A percentile compares a stretch with the other conserved stretches of the same genome.
phyloP scores from a whole-genome alignment of 192 early-diverging fungal species.

The Coemansia asiatica region DNA sequence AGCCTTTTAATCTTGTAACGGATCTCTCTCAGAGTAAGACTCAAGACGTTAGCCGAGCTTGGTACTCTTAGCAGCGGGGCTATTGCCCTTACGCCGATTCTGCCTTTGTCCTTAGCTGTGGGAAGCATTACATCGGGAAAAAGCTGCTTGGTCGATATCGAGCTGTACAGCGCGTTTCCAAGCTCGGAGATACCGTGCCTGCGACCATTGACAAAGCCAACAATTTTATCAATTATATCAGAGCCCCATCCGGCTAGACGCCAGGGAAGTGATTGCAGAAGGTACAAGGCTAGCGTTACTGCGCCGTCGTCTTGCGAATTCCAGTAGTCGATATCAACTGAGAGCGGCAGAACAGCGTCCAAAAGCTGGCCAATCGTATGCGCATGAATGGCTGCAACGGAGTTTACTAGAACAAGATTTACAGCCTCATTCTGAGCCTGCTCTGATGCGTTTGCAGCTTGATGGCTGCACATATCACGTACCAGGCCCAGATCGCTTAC shows the following conservation, averaged over 20 bases:
- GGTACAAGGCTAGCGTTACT: constrained; percentile 28
- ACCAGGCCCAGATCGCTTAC: constrained; percentile 26
- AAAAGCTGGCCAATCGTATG: constrained; percentile 60
- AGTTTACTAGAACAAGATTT: constrained; percentile 24
- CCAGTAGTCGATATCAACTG: constrained; percentile 69
- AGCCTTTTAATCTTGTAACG: constrained; percentile 55
- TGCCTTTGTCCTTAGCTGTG: neutral
- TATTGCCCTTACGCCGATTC: neutral
- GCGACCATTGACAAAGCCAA: neutral
- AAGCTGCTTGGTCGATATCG: constrained; percentile 10
- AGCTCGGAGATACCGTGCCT: neutral
- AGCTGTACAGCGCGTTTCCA: neutral
- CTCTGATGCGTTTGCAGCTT: neutral
- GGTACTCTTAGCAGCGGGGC: constrained; percentile 8
- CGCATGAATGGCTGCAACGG: constrained; percentile 58
- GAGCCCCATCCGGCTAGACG: constrained; percentile 23
- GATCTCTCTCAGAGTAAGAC: constrained; percentile 63
- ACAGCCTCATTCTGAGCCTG: neutral
- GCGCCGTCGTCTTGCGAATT: constrained; percentile 53
- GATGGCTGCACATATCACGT: neutral
- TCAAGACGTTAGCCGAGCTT: constrained; percentile 39
- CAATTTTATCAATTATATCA: neutral
- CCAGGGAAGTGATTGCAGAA: constrained; percentile 39
- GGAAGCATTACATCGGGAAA: constrained; percentile 3
- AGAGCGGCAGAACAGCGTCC: constrained; percentile 60